A percentile compares a stretch with the other conserved stretches of the same genome.
Conservation (phyloP, 306 rosid species). For the Biancaea sappan region DNA sequence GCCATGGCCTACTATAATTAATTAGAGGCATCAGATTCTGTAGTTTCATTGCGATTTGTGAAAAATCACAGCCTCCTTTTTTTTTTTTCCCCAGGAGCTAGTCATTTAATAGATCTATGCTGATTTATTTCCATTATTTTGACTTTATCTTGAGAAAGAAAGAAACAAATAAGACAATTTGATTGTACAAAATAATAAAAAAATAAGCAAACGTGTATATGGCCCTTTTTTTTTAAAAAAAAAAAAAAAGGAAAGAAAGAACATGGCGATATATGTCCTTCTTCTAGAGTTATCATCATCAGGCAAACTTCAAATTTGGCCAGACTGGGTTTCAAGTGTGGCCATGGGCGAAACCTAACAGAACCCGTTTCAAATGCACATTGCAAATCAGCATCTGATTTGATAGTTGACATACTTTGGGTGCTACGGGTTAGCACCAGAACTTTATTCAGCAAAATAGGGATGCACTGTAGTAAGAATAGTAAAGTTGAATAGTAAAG, state of each 20-base stretch:
- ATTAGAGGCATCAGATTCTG: not conserved
- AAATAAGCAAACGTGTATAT: not conserved
- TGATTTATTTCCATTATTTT: not conserved
- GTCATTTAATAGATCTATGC: not conserved
- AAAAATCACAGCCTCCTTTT: not conserved
- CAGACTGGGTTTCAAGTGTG: not conserved
- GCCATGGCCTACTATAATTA: not conserved
- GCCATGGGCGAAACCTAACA: not conserved
- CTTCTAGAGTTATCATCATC: not conserved
- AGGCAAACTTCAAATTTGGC: not conserved
- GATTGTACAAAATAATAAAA: not conserved
- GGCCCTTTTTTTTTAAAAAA: too few relatives aligned
- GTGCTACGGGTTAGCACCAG: not conserved
- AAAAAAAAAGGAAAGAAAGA: not conserved
- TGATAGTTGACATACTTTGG: not conserved
- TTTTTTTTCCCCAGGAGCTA: not conserved
- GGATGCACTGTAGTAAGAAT: not conserved
- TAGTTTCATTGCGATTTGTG: not conserved
- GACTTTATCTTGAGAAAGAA: not conserved
- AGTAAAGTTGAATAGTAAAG: not conserved
- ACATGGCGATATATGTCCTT: not conserved
- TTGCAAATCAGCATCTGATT: too few relatives aligned
- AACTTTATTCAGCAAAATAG: not conserved
- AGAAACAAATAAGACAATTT: not conserved
- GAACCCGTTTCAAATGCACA: too few relatives aligned